These are phyloP conservation scores for Beta corolliflora DNA, from an alignment of 179 eudicot species.

Conservation along the genomic window DNA sequence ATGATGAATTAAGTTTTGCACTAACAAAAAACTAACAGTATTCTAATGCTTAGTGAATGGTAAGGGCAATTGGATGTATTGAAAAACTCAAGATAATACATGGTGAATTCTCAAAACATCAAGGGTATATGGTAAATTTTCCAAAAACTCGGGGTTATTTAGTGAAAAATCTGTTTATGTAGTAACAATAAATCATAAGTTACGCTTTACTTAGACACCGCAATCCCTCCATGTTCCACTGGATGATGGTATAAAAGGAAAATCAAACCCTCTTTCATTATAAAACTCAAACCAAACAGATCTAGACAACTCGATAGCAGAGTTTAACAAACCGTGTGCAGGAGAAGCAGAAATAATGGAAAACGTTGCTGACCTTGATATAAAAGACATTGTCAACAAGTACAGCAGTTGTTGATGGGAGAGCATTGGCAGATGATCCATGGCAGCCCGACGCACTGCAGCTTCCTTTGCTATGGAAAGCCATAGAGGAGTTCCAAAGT, in stretches of 20 bases:
- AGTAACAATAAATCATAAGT: not conserved
- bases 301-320: not conserved
- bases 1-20: too few species aligned
- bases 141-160: too few species aligned
- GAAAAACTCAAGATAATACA: too few species aligned
- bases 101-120: too few species aligned
- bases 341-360: not conserved
- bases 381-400: slow-evolving; percentile 92
- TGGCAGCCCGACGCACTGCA: slow-evolving; percentile 95
- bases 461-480: slow-evolving; percentile 91
- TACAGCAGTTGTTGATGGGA: slow-evolving; percentile 95
- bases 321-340: not conserved
- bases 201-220: not conserved
- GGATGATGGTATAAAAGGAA: not conserved
- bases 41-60: too few species aligned
- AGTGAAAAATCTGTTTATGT: too few species aligned
- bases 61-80: too few species aligned
- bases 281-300: not conserved
- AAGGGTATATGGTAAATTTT: too few species aligned
- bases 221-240: not conserved
- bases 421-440: slow-evolving; percentile 98
- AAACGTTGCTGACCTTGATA: slow-evolving; percentile 58
- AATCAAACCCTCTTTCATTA: too few species aligned
- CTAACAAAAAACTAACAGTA: too few species aligned
- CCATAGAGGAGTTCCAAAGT: slow-evolving; percentile 93